phyloP scores from a whole-genome alignment of 768 basidiomycete species.

The Termitomyces sp. region DNA sequence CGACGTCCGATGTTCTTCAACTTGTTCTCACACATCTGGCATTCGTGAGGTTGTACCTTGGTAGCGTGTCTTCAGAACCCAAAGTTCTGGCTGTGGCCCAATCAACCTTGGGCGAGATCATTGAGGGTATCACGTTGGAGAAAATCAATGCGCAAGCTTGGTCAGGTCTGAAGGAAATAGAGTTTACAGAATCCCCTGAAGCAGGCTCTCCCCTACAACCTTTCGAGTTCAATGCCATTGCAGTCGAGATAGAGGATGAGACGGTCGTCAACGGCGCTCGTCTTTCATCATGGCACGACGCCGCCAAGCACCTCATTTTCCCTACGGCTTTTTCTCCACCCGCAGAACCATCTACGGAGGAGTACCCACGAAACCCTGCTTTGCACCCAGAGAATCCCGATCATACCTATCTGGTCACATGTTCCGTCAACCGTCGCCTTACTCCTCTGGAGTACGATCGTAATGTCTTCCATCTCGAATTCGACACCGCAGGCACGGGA shows the following conservation, averaged over 20 bases:
- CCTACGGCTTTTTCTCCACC: conserved; percentile 68
- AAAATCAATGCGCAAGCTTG: conserved; percentile 58
- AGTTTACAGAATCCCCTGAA: conserved; percentile 25
- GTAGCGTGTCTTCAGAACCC: conserved; percentile 48
- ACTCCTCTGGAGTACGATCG: conserved; percentile 96
- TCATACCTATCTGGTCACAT: conserved; percentile 89
- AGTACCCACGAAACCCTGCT: conserved; percentile 55
- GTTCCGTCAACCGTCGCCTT: conserved; percentile 89
- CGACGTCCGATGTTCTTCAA: conserved; percentile 38
- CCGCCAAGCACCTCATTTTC: conserved; percentile 87
- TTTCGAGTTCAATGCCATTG: conserved; percentile 73
- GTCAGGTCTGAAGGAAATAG: conserved; percentile 57
- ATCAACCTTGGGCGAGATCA: conserved; percentile 34
- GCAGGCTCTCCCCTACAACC: conserved; percentile 33
- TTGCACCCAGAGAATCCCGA: conserved; percentile 86
- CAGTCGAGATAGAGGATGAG: conserved; percentile 53
- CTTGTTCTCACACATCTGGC: conserved; percentile 66
- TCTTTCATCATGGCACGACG: conserved; percentile 74
- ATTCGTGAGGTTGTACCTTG: conserved; percentile 82
- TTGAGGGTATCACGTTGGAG: conserved; percentile 43
- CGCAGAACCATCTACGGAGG: conserved; percentile 28
- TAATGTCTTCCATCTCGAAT: conserved; percentile 98
- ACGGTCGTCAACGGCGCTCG: conserved; percentile 55
- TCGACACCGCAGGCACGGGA: conserved; percentile 87
- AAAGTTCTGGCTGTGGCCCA: conserved; percentile 48